Conservation (phyloP, 2,329 filamentous ascomycete species). For the Exophiala mesophila region DNA sequence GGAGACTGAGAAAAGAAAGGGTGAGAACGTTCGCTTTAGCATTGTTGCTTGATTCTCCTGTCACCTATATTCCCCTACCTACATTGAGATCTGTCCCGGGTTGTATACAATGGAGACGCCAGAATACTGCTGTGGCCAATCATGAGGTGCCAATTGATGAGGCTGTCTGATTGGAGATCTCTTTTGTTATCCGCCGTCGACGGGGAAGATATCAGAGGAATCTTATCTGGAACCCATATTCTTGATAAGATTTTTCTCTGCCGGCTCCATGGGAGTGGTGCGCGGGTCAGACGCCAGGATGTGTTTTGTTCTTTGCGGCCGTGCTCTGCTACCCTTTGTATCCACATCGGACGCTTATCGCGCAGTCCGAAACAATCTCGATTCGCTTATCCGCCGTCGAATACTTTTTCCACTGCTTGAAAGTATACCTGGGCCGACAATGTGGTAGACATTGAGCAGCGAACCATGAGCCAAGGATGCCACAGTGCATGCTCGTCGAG, state of each 20-base stretch:
- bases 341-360: conserved; percentile 1
- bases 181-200: conserved; percentile 8
- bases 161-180: background rate
- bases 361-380: background rate
- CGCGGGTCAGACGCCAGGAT: background rate
- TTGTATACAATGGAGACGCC: conserved; percentile 2
- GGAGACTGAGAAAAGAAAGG: background rate
- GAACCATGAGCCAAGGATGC: conserved; percentile 1
- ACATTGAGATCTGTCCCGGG: background rate
- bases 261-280: background rate
- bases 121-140: conserved; percentile 5
- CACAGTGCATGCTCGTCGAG: conserved; percentile 3
- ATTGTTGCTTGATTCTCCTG: no score
- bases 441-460: background rate
- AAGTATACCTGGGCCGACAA: background rate
- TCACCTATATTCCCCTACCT: conserved; percentile 3
- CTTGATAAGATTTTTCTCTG: conserved; percentile 3
- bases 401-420: background rate
- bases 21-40: no score
- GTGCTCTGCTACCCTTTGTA: background rate
- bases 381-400: conserved; percentile 8
- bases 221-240: conserved; percentile 1
- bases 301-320: conserved; percentile 1
- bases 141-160: background rate
- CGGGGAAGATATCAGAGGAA: conserved; percentile 1